Evolutionary conservation across 1,284 basidiomycete species (phyloP).

Genomic region (Pisolithus thermaeus): DNA sequence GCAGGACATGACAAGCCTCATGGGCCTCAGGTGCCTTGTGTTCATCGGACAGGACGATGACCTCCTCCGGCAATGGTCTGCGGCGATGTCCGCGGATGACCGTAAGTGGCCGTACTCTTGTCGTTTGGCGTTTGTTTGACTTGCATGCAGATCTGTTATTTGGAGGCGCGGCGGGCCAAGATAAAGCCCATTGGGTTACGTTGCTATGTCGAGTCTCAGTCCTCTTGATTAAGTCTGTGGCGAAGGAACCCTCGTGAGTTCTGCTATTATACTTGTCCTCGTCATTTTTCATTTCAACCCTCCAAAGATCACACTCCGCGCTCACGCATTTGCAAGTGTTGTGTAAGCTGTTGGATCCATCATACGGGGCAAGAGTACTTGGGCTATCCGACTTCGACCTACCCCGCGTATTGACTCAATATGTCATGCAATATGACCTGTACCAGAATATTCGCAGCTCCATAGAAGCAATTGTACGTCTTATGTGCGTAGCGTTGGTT

Average conservation of each 20-base stretch:
- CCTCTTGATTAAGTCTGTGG: conserved; percentile 47
- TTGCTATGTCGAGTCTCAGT: conserved; percentile 46
- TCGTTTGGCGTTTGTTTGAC: not conserved
- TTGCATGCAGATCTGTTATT: conserved; percentile 36
- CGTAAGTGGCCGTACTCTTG: conserved; percentile 30
- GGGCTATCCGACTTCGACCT: conserved; percentile 12
- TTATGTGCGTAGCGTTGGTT: not conserved
- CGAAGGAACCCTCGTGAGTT: conserved; percentile 44
- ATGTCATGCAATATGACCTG: conserved; percentile 11
- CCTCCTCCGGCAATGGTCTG: conserved; percentile 48
- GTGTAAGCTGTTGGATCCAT: conserved; percentile 21
- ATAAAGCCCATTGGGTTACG: conserved; percentile 48
- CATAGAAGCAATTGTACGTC: conserved; percentile 23
- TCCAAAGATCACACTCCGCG: conserved; percentile 23
- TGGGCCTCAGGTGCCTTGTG: conserved; percentile 55
- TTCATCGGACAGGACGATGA: conserved; percentile 53
- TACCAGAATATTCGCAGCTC: conserved; percentile 15
- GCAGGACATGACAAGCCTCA: conserved; percentile 43
- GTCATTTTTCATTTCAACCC: not conserved
- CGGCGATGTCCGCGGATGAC: conserved; percentile 29
- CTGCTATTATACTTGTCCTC: not conserved
- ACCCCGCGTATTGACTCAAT: conserved; percentile 12
- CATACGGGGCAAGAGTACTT: conserved; percentile 2
- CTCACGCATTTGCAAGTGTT: conserved; percentile 24
- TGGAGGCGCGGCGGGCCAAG: conserved; percentile 31